phyloP scores from a whole-genome alignment of 345 rosid genomes.

The Moricandia arvensis region DNA sequence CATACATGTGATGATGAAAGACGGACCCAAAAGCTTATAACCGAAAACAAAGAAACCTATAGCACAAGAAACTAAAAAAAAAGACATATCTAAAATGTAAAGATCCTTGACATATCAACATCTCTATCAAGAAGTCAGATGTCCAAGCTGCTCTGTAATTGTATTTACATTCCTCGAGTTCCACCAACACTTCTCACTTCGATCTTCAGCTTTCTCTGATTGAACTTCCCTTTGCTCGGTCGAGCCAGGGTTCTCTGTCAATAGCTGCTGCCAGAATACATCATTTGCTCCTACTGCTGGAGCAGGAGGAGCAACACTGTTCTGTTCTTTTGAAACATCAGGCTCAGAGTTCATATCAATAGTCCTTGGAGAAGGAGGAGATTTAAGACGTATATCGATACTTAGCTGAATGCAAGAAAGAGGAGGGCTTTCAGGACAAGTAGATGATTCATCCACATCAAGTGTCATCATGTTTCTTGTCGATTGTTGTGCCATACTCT shows the following conservation, averaged over 20 bases:
- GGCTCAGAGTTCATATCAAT: conserved; percentile 92
- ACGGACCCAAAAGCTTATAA: background rate
- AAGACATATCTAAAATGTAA: conserved; percentile 4
- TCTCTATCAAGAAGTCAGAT: conserved; percentile 77
- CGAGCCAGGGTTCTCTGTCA: conserved; percentile 93
- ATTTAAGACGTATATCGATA: conserved; percentile 49
- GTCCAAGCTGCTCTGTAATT: conserved; percentile 79
- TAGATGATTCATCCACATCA: conserved; percentile 65
- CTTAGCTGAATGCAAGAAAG: conserved; percentile 55
- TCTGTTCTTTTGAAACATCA: conserved; percentile 37
- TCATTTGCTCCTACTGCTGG: conserved; percentile 72
- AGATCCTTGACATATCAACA: background rate
- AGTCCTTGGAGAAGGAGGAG: conserved; percentile 45
- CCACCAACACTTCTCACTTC: conserved; percentile 64
- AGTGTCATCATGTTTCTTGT: conserved; percentile 44
- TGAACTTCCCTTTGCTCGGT: conserved; percentile 65
- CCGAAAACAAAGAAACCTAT: conserved; percentile 6
- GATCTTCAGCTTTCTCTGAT: conserved; percentile 43
- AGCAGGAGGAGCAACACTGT: conserved; percentile 4
- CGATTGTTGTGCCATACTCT: conserved; percentile 32
- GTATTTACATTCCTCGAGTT: conserved; percentile 60
- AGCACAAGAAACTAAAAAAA: conserved; percentile 20
- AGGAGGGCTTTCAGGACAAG: conserved; percentile 71
- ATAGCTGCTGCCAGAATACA: conserved; percentile 94
- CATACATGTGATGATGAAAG: conserved; percentile 10